A percentile compares a stretch with the other conserved stretches of the same genome.
Conservation (phyloP, 257 asterid species). For the Solanum pennellii region DNA sequence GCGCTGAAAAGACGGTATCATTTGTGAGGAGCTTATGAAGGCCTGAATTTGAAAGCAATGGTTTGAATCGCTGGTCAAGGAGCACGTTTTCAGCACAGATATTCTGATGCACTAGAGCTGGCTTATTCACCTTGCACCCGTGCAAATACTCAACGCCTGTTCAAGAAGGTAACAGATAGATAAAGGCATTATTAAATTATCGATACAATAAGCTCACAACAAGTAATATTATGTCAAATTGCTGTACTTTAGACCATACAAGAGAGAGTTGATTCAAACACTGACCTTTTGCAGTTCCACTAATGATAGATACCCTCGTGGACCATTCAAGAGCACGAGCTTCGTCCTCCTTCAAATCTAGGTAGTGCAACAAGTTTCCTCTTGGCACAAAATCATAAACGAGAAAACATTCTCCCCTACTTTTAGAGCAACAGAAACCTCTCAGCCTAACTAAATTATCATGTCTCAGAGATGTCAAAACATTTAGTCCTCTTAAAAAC, state of each 20-base stretch:
- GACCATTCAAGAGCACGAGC: constrained; percentile 66
- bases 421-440: constrained; percentile 85
- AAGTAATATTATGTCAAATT: neutral
- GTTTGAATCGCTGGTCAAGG: constrained; percentile 41
- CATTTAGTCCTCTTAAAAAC: constrained; percentile 62
- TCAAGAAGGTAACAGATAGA: neutral
- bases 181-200: neutral
- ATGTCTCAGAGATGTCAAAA: constrained; percentile 58
- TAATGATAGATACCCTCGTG: constrained; percentile 55
- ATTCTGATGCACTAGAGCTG: constrained; percentile 75
- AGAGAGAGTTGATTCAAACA: neutral
- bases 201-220: neutral
- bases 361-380: constrained; percentile 51
- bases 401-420: constrained; percentile 77
- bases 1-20: constrained; percentile 71
- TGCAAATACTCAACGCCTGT: constrained; percentile 76
- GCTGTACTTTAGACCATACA: neutral
- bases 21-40: constrained; percentile 79
- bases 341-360: constrained; percentile 53
- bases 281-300: constrained; percentile 79
- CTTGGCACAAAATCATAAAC: constrained; percentile 67
- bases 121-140: constrained; percentile 44
- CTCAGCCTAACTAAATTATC: constrained; percentile 64
- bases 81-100: constrained; percentile 73
- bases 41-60: constrained; percentile 71